These are phyloP conservation scores for Phialophora expanda DNA, from an alignment of 2,329 filamentous ascomycete genomes.

Conservation along the genomic window DNA sequence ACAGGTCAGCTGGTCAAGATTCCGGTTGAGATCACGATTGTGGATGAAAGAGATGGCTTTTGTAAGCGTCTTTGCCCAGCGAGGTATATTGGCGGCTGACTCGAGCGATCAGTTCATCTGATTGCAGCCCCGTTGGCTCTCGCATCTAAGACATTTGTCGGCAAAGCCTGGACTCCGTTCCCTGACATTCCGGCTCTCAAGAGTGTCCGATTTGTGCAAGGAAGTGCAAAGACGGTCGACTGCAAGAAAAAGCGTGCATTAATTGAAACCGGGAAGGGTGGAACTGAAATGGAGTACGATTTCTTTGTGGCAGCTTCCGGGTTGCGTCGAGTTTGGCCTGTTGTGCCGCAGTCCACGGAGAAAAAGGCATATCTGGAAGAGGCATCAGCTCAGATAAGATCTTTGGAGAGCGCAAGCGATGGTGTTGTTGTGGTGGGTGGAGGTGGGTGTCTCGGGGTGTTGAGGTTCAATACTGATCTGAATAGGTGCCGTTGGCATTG, in stretches of 20 bases:
- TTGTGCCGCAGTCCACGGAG: constrained; percentile 70
- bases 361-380: constrained; percentile 69
- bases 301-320: constrained; percentile 77
- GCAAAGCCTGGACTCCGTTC: constrained; percentile 73
- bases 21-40: constrained; percentile 71
- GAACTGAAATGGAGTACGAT: constrained; percentile 64
- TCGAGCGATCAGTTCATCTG: constrained; percentile 64
- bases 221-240: constrained; percentile 67
- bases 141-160: constrained; percentile 65
- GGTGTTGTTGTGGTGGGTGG: constrained; percentile 77
- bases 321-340: constrained; percentile 71
- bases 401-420: constrained; percentile 55
- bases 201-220: constrained; percentile 68
- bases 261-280: constrained; percentile 57
- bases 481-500: constrained; percentile 70
- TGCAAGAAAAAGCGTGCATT: constrained; percentile 63
- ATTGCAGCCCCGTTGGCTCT: constrained; percentile 77
- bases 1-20: constrained; percentile 46
- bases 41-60: constrained; percentile 82
- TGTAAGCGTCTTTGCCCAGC: constrained; percentile 59
- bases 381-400: constrained; percentile 63
- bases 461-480: neutral
- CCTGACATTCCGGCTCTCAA: constrained; percentile 70
- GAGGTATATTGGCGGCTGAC: neutral
- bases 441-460: constrained; percentile 46